A percentile compares a stretch with the other conserved stretches of the same genome.
Evolutionary conservation across 1,284 basidiomycete genomes (phyloP).

Genomic region (Cutaneotrichosporon sp.): DNA sequence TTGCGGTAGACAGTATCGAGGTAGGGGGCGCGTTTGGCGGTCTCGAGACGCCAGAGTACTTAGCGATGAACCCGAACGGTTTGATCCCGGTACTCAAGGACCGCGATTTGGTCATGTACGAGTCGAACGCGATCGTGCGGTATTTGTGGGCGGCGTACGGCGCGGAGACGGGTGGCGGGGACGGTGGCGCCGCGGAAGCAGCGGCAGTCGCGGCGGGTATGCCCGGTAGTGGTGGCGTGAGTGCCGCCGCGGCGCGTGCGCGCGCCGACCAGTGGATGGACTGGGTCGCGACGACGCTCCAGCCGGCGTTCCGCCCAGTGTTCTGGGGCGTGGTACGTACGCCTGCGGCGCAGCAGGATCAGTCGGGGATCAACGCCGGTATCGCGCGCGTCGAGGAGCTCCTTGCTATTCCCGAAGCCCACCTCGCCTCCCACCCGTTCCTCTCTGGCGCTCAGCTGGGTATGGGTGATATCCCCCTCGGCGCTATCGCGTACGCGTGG

Average conservation of each 20-base stretch:
- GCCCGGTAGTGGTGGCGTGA: background rate
- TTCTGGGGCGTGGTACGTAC: conserved; percentile 10
- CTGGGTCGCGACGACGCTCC: conserved; percentile 4
- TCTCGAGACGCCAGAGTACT: conserved; percentile 8
- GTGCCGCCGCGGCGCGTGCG: background rate
- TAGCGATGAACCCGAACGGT: conserved; percentile 12
- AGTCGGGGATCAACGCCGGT: background rate
- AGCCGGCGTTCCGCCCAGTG: background rate
- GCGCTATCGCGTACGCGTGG: conserved; percentile 7
- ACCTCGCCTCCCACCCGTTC: conserved; percentile 5
- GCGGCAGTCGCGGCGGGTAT: too few relatives aligned
- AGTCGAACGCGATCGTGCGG: conserved; percentile 18
- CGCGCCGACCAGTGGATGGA: conserved; percentile 13
- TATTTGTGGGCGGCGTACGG: conserved; percentile 11
- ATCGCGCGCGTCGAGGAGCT: background rate
- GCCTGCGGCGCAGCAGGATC: conserved; percentile 5
- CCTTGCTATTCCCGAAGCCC: conserved; percentile 3
- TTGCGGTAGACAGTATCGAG: conserved; percentile 4
- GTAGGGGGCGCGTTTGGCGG: conserved; percentile 8
- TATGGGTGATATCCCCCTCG: conserved; percentile 12
- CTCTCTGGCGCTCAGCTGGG: conserved; percentile 8
- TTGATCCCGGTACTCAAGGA: conserved; percentile 12
- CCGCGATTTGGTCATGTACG: conserved; percentile 10
- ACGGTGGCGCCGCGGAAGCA: background rate
- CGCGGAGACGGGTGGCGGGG: background rate